Evolutionary conservation across 176 grass and related monocot species (phyloP).

Genomic region (Rhynchospora tenuis): DNA sequence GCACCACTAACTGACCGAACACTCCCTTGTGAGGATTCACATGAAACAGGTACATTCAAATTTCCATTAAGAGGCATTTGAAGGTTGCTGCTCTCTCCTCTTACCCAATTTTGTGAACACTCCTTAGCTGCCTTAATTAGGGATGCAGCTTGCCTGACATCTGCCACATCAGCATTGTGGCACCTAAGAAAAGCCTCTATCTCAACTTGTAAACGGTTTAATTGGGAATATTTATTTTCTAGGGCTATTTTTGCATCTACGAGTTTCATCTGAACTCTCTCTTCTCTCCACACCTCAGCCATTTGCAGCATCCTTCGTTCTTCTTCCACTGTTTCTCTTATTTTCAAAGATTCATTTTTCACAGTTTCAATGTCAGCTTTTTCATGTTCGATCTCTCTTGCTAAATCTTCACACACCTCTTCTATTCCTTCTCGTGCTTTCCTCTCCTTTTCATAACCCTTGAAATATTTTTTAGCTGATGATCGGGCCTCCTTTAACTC

Average conservation of each 20-base stretch:
- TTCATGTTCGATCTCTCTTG: constrained; percentile 61
- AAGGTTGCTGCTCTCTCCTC: constrained; percentile 51
- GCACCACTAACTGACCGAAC: constrained; percentile 52
- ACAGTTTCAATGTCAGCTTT: constrained; percentile 73
- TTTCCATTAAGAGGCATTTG: constrained; percentile 30
- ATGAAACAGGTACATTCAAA: constrained; percentile 35
- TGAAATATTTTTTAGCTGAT: constrained; percentile 37
- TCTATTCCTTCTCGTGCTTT: constrained; percentile 64
- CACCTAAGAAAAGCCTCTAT: constrained; percentile 64
- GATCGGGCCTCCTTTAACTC: constrained; percentile 51
- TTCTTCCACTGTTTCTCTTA: constrained; percentile 78
- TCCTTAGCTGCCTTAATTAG: constrained; percentile 50
- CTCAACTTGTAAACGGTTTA: constrained; percentile 50
- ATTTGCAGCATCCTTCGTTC: constrained; percentile 92
- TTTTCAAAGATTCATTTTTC: constrained; percentile 57
- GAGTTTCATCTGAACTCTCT: constrained; percentile 96
- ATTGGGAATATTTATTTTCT: constrained; percentile 72
- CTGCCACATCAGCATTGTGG: constrained; percentile 26
- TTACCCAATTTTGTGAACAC: constrained; percentile 43
- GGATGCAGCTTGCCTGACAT: constrained; percentile 36
- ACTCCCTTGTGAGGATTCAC: constrained; percentile 61
- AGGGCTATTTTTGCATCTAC: constrained; percentile 76
- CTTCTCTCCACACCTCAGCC: constrained; percentile 97
- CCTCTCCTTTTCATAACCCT: constrained; percentile 74
- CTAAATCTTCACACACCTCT: constrained; percentile 68